Conservation (phyloP, 768 basidiomycete species). For the Hypholoma sublateritium region DNA sequence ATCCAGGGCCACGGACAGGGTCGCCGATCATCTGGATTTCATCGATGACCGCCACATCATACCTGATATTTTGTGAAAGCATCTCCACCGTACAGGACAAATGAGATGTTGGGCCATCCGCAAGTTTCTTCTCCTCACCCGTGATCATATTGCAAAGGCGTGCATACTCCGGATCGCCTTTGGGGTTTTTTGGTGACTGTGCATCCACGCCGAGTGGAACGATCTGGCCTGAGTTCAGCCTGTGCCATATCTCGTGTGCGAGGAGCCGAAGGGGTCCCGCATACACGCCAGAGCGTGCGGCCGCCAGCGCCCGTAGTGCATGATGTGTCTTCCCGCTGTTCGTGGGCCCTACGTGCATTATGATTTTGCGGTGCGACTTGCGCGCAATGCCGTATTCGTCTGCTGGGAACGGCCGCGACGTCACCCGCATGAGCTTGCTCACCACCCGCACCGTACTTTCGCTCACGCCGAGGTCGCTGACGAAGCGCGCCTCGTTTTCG, state of each 20-base stretch:
- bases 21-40: slow-evolving; percentile 97
- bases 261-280: slow-evolving; percentile 91
- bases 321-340: slow-evolving; percentile 97
- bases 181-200: slow-evolving; percentile 19
- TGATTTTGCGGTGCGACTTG: slow-evolving; percentile 65
- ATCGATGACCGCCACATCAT: slow-evolving; percentile 90
- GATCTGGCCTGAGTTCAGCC: slow-evolving; percentile 89
- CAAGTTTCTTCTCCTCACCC: slow-evolving; percentile 84
- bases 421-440: slow-evolving; percentile 31
- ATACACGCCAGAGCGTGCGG: slow-evolving; percentile 73
- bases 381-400: slow-evolving; percentile 57
- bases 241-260: slow-evolving; percentile 92
- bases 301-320: slow-evolving; percentile 85
- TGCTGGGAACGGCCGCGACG: slow-evolving; percentile 43
- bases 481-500: slow-evolving; percentile 6
- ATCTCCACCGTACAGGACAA: slow-evolving; percentile 95
- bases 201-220: slow-evolving; percentile 61
- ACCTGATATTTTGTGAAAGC: slow-evolving; percentile 42
- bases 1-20: slow-evolving; percentile 70
- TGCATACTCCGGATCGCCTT: slow-evolving; percentile 48
- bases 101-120: slow-evolving; percentile 55
- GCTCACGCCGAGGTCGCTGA: slow-evolving; percentile 21
- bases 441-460: slow-evolving; percentile 37
- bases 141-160: slow-evolving; percentile 85
- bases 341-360: slow-evolving; percentile 97